phyloP scores from a whole-genome alignment of 108 stramenopile genomes.

The Nitzschia sp. region DNA sequence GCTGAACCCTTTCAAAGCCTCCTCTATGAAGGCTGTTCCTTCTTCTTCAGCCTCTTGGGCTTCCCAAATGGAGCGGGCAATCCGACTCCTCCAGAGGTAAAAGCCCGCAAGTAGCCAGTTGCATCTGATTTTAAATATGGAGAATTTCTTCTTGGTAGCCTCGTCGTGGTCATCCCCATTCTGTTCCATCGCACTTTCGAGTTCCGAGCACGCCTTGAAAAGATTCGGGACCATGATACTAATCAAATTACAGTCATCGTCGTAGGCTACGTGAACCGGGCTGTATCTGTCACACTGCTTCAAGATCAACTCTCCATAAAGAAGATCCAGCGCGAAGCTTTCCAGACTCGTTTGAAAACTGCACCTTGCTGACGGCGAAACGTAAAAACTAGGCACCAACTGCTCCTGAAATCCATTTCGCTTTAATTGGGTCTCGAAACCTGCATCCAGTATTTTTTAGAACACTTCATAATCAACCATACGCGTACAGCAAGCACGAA shows the following conservation, averaged over 20 bases:
- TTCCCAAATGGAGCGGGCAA: constrained; percentile 38
- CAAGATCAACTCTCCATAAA: constrained; percentile 68
- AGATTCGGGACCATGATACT: constrained; percentile 54
- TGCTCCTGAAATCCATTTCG: constrained; percentile 22
- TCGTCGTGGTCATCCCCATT: constrained; percentile 1
- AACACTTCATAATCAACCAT: neutral
- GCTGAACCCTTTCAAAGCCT: constrained; percentile 38
- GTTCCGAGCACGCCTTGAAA: constrained; percentile 27
- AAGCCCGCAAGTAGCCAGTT: constrained; percentile 70
- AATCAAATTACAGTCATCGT: constrained; percentile 55
- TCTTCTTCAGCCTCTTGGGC: constrained; percentile 57
- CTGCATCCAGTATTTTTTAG: neutral
- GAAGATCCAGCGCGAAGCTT: constrained; percentile 65
- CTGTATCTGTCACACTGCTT: constrained; percentile 58
- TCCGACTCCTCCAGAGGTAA: constrained; percentile 67
- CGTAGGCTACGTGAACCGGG: constrained; percentile 29
- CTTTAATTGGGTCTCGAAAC: constrained; percentile 16
- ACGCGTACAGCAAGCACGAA: neutral
- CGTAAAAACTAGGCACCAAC: constrained; percentile 18
- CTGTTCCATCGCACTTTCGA: constrained; percentile 24
- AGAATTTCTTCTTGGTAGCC: constrained; percentile 6
- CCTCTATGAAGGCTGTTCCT: constrained; percentile 54
- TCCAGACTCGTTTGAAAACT: constrained; percentile 18
- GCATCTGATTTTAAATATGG: constrained; percentile 47
- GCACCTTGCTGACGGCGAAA: constrained; percentile 14